Percentiles rank a stretch among this genome's conserved stretches.
These are phyloP conservation scores for Leptodermis oblonga DNA, from an alignment of 257 asterid species.

Conservation along the genomic window DNA sequence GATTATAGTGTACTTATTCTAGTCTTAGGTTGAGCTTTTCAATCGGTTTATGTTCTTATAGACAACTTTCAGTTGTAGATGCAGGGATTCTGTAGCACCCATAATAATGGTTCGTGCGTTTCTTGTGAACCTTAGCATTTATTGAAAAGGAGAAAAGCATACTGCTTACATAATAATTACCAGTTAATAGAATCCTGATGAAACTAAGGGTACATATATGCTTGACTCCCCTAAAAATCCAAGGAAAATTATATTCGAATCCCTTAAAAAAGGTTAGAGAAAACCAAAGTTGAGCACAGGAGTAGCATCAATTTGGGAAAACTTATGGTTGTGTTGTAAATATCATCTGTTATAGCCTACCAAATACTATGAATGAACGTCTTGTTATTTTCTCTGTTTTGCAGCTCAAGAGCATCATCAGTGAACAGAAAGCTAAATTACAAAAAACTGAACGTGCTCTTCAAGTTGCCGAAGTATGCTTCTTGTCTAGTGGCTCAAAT, in stretches of 20 bases:
- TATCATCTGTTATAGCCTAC: background rate
- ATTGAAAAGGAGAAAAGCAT: too few relatives aligned
- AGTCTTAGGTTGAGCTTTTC: too few relatives aligned
- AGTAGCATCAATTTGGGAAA: background rate
- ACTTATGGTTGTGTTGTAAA: background rate
- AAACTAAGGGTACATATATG: too few relatives aligned
- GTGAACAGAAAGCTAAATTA: conserved; percentile 65
- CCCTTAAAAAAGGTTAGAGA: background rate
- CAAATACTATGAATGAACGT: background rate
- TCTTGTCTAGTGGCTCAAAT: conserved; percentile 6
- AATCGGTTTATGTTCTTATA: too few relatives aligned
- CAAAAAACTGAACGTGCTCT: conserved; percentile 93
- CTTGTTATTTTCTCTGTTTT: conserved; percentile 9
- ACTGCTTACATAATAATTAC: too few relatives aligned
- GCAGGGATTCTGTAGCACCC: too few relatives aligned
- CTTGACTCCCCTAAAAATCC: too few relatives aligned
- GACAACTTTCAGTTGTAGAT: too few relatives aligned
- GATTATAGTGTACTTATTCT: too few relatives aligned
- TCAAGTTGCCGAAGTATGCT: conserved; percentile 77
- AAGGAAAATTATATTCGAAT: background rate
- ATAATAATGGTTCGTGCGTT: too few relatives aligned
- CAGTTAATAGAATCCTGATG: too few relatives aligned
- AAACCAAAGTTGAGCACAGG: background rate
- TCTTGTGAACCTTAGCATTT: too few relatives aligned
- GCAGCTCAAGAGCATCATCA: conserved; percentile 66